phyloP scores from a whole-genome alignment of 1,139 yeast genomes.

The Debaryomycetaceae sp. region DNA sequence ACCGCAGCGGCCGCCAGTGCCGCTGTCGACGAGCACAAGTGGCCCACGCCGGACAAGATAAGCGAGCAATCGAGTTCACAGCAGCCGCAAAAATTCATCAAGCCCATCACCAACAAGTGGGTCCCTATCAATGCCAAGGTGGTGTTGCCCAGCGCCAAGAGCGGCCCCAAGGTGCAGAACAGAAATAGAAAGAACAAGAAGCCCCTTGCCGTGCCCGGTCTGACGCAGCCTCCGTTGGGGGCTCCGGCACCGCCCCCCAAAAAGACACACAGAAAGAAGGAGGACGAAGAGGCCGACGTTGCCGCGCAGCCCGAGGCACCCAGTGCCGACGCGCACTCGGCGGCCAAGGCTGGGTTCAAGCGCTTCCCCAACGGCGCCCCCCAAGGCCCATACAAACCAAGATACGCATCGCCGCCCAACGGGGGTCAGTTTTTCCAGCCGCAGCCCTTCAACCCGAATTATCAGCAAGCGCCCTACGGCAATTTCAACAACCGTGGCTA shows the following conservation, averaged over 20 bases:
- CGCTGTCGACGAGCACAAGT: constrained; percentile 43
- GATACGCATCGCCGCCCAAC: constrained; percentile 11
- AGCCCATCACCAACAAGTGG: constrained; percentile 77
- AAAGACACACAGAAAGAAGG: constrained; percentile 7
- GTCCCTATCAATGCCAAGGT: constrained; percentile 81
- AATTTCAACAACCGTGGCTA: constrained; percentile 17
- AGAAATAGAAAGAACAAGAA: constrained; percentile 34
- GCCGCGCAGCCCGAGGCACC: too few relatives aligned
- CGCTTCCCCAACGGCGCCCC: constrained; percentile 13
- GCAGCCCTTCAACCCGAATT: constrained; percentile 20
- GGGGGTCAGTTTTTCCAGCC: constrained; percentile 21
- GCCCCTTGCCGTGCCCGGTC: too few relatives aligned
- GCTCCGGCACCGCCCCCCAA: constrained; percentile 3
- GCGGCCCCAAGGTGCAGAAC: constrained; percentile 20
- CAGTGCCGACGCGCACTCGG: too few relatives aligned
- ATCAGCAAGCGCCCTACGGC: constrained; percentile 16
- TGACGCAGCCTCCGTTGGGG: too few relatives aligned
- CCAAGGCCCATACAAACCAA: constrained; percentile 16
- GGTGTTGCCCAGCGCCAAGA: constrained; percentile 39
- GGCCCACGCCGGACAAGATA: constrained; percentile 55
- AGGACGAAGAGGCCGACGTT: constrained; percentile 9
- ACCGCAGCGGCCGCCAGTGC: constrained; percentile 20
- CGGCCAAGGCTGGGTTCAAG: constrained; percentile 16
- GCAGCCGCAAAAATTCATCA: constrained; percentile 40
- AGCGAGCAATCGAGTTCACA: constrained; percentile 14